These are phyloP conservation scores for Naganishia liquefaciens DNA, from an alignment of 1,284 basidiomycete genomes.

Conservation along the genomic window DNA sequence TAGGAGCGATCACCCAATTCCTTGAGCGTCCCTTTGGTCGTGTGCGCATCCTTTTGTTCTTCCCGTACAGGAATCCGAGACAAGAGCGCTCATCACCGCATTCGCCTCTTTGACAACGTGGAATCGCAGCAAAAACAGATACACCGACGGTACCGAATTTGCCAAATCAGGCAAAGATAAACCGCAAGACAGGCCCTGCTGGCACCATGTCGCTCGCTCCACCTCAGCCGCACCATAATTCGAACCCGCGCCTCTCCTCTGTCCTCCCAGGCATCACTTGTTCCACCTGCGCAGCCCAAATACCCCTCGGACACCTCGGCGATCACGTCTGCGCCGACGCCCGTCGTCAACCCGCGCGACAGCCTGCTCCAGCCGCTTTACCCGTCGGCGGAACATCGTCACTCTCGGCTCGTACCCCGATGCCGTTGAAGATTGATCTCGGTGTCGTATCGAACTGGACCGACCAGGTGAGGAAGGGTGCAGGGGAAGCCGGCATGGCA, in stretches of 20 bases:
- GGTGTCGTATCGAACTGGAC: constrained; percentile 17
- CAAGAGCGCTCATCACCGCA: too few species aligned
- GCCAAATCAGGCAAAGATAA: too few species aligned
- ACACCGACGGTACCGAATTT: too few species aligned
- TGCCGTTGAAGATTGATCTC: constrained; percentile 26
- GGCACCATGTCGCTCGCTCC: constrained; percentile 9
- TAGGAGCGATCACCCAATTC: background rate
- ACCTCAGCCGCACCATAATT: constrained; percentile 8
- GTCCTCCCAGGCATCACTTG: constrained; percentile 75
- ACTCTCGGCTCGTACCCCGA: constrained; percentile 6
- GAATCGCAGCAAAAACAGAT: too few species aligned
- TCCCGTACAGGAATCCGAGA: background rate
- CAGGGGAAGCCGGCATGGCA: constrained; percentile 74
- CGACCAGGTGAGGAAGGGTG: background rate
- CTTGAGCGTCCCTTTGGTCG: background rate
- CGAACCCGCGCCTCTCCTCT: constrained; percentile 14
- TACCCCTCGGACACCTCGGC: constrained; percentile 68
- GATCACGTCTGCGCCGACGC: constrained; percentile 67
- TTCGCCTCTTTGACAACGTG: too few species aligned
- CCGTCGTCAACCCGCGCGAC: constrained; percentile 35
- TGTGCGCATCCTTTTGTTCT: background rate
- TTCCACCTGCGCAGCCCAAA: constrained; percentile 68
- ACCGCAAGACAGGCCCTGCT: too few species aligned
- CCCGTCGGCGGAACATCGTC: constrained; percentile 38
- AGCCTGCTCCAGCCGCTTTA: constrained; percentile 41